A percentile compares a stretch with the other conserved stretches of the same genome.
These are phyloP conservation scores for Alternaria sp. DNA, from an alignment of 2,329 filamentous ascomycete genomes.

Conservation along the genomic window DNA sequence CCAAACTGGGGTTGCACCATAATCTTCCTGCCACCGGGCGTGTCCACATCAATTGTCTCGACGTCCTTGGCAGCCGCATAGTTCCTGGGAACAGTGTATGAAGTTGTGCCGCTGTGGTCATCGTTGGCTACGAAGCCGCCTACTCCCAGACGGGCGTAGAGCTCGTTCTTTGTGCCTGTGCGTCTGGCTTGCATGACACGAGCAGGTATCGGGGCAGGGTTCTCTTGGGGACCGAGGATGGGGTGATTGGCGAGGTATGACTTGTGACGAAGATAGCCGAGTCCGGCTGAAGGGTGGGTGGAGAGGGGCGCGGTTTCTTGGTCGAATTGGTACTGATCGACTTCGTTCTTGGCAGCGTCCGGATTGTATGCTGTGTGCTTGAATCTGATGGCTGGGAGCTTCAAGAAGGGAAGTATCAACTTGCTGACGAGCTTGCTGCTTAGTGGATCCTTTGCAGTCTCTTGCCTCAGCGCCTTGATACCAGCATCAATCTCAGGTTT, in stretches of 20 bases:
- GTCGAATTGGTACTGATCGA: slow-evolving; percentile 33
- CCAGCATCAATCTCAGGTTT: slow-evolving; percentile 29
- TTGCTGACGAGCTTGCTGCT: slow-evolving; percentile 57
- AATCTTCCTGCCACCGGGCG: slow-evolving; percentile 59
- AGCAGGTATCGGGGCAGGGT: slow-evolving; percentile 60
- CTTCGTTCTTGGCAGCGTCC: slow-evolving; percentile 38
- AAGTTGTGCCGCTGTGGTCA: slow-evolving; percentile 39
- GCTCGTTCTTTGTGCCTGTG: slow-evolving; percentile 19
- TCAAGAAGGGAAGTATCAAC: slow-evolving; percentile 62
- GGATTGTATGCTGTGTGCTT: slow-evolving; percentile 26
- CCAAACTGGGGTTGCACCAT: slow-evolving; percentile 57
- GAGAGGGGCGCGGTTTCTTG: slow-evolving; percentile 54
- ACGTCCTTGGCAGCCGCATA: slow-evolving; percentile 19
- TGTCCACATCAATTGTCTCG: slow-evolving; percentile 51
- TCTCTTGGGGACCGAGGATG: slow-evolving; percentile 63
- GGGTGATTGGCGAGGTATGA: slow-evolving; percentile 66
- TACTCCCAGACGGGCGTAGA: slow-evolving; percentile 50
- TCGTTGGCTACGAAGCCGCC: slow-evolving; percentile 53
- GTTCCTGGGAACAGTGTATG: background rate
- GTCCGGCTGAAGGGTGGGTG: slow-evolving; percentile 70
- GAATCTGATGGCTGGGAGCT: slow-evolving; percentile 56
- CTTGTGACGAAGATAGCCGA: slow-evolving; percentile 65
- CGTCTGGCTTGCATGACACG: slow-evolving; percentile 59
- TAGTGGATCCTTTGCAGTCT: slow-evolving; percentile 55
- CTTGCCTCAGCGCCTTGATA: slow-evolving; percentile 52